A percentile compares a stretch with the other conserved stretches of the same genome.
phyloP scores from a whole-genome alignment of 441 rosid species.

The Sinapis alba region DNA sequence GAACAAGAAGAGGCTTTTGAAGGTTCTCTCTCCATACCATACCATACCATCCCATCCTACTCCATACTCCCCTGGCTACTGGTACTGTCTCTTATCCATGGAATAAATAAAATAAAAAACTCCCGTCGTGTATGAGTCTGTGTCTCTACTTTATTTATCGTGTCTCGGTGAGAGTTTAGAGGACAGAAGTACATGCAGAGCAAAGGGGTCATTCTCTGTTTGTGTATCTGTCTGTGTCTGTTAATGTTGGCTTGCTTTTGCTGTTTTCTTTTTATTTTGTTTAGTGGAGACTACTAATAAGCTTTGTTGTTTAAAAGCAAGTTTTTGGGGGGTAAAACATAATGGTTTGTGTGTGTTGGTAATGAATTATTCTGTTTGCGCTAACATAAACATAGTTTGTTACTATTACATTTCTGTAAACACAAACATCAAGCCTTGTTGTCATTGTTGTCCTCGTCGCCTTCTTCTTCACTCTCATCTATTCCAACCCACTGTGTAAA shows the following conservation, averaged over 20 bases:
- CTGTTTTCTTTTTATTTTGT: slow-evolving; percentile 13
- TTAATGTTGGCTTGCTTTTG: slow-evolving; percentile 38
- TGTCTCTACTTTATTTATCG: slow-evolving; percentile 33
- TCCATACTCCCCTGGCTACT: slow-evolving; percentile 21
- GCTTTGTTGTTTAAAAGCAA: slow-evolving; percentile 27
- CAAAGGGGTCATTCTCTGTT: slow-evolving; percentile 25
- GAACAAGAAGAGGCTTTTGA: slow-evolving; percentile 39
- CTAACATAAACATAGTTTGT: slow-evolving; percentile 27
- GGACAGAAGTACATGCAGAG: slow-evolving; percentile 14
- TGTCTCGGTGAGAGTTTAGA: slow-evolving; percentile 33
- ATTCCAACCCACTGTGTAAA: slow-evolving; percentile 89
- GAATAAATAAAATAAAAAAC: slow-evolving; percentile 30
- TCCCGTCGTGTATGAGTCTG: slow-evolving; percentile 29
- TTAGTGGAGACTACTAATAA: slow-evolving; percentile 32
- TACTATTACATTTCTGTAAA: slow-evolving; percentile 19
- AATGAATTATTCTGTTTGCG: slow-evolving; percentile 35
- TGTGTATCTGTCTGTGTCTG: slow-evolving; percentile 17
- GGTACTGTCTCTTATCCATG: slow-evolving; percentile 39
- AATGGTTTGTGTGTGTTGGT: slow-evolving; percentile 15
- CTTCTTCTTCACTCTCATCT: slow-evolving; percentile 66
- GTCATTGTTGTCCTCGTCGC: slow-evolving; percentile 39
- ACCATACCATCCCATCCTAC: neutral
- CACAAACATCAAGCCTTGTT: slow-evolving; percentile 25
- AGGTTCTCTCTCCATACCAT: slow-evolving; percentile 36
- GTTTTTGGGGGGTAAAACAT: slow-evolving; percentile 25